These are phyloP conservation scores for Nelumbo lutea DNA, from an alignment of 164 flowering plant genomes.

Conservation along the genomic window DNA sequence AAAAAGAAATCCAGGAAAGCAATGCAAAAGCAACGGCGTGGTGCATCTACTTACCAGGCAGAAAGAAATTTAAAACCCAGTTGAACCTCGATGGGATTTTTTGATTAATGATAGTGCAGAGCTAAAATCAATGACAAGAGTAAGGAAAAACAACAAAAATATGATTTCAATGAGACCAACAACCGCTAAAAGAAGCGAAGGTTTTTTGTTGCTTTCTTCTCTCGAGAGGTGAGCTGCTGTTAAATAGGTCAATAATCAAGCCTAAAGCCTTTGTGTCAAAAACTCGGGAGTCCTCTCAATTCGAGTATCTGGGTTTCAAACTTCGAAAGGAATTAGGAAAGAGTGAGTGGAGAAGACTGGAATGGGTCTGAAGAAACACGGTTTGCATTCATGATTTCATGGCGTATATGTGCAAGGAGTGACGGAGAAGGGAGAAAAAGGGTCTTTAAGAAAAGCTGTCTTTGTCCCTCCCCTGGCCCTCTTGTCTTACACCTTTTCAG, in stretches of 20 bases:
- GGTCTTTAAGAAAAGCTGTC: neutral
- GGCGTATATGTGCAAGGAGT: conserved; percentile 2
- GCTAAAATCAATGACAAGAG: conserved; percentile 6
- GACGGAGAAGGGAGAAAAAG: conserved; percentile 8
- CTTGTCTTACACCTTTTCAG: conserved; percentile 5
- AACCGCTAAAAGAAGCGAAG: conserved; percentile 3
- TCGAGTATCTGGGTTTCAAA: neutral
- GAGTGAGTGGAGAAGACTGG: neutral
- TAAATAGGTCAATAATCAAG: neutral
- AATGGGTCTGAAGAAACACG: neutral
- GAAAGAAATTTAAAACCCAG: conserved; percentile 9
- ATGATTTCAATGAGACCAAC: conserved; percentile 1
- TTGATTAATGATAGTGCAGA: conserved; percentile 9
- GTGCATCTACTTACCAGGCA: neutral
- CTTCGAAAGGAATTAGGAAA: neutral
- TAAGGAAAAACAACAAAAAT: conserved; percentile 6
- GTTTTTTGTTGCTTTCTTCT: neutral
- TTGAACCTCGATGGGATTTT: conserved; percentile 8
- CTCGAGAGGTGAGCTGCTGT: neutral
- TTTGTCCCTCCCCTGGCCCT: neutral
- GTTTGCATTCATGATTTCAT: neutral
- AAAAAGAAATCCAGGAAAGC: too few species aligned
- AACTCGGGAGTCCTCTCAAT: neutral
- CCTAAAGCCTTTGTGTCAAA: neutral
- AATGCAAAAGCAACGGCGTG: too few species aligned